A percentile compares a stretch with the other conserved stretches of the same genome.
Conservation (phyloP, 192 early-diverging fungal species). For the Coemansia interrupta region DNA sequence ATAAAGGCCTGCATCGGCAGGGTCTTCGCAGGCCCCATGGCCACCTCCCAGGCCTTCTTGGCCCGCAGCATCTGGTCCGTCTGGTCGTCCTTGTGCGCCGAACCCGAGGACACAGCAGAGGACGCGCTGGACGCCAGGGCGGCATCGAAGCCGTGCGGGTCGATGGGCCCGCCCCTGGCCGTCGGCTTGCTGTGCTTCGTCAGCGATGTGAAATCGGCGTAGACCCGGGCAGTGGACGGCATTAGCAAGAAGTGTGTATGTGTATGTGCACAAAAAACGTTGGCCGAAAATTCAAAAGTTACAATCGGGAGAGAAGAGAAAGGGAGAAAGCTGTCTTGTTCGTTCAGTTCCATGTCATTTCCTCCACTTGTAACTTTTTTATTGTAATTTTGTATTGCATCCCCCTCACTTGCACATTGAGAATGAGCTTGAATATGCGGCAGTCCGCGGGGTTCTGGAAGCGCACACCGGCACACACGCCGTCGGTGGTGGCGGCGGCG, state of each 20-base stretch:
- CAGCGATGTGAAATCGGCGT: constrained; percentile 44
- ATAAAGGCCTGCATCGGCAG: constrained; percentile 98
- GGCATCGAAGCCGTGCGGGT: constrained; percentile 37
- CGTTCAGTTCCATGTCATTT: neutral
- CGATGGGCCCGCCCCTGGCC: constrained; percentile 5
- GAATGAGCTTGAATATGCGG: constrained; percentile 24
- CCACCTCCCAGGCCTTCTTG: constrained; percentile 97
- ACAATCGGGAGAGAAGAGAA: neutral
- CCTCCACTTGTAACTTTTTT: too few relatives aligned
- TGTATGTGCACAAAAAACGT: too few relatives aligned
- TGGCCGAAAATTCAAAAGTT: too few relatives aligned
- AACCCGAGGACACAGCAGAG: neutral
- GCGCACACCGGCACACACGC: constrained; percentile 31
- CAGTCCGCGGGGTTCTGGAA: constrained; percentile 33
- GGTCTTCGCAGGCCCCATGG: constrained; percentile 81
- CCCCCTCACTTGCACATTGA: neutral
- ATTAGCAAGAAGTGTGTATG: constrained; percentile 3
- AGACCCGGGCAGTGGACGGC: constrained; percentile 13
- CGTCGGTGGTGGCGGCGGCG: constrained; percentile 21
- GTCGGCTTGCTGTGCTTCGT: constrained; percentile 12
- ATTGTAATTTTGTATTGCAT: neutral
- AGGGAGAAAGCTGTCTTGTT: too few relatives aligned
- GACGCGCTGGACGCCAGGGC: constrained; percentile 11
- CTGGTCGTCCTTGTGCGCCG: constrained; percentile 13
- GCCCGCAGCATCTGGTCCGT: constrained; percentile 36